These are phyloP conservation scores for Kodamaea restingae DNA, from an alignment of 805 yeast genomes.

Conservation along the genomic window DNA sequence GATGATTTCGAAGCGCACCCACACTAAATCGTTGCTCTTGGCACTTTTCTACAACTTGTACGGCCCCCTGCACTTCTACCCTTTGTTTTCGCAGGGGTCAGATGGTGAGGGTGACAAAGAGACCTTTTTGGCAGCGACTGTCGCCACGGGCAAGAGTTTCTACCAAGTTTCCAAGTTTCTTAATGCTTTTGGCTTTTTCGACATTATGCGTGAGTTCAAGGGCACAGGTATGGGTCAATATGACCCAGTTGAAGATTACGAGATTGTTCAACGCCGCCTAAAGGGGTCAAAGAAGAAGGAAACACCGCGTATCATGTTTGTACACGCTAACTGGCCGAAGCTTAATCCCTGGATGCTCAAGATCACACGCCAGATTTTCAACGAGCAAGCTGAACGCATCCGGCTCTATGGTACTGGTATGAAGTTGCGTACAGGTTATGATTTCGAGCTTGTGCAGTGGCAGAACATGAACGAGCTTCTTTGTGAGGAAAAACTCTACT, in stretches of 20 bases:
- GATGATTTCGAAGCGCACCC: constrained; percentile 38
- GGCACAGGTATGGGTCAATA: constrained; percentile 79
- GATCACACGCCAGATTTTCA: constrained; percentile 36
- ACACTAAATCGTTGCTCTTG: constrained; percentile 32
- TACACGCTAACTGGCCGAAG: constrained; percentile 67
- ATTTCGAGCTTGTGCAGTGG: constrained; percentile 60
- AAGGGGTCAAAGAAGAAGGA: constrained; percentile 10
- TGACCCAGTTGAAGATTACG: constrained; percentile 61
- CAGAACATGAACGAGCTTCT: constrained; percentile 49
- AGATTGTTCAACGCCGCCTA: constrained; percentile 10
- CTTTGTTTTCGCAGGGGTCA: constrained; percentile 41
- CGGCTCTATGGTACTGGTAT: constrained; percentile 58
- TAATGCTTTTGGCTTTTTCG: constrained; percentile 48
- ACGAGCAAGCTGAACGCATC: constrained; percentile 44
- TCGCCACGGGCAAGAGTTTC: constrained; percentile 42
- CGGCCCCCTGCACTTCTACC: constrained; percentile 41
- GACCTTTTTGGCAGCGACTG: constrained; percentile 68
- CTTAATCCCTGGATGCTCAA: constrained; percentile 57
- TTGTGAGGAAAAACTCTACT: constrained; percentile 46
- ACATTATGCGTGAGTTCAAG: constrained; percentile 36
- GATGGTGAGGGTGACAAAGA: constrained; percentile 83
- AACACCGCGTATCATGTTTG: constrained; percentile 41
- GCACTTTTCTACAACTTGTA: constrained; percentile 41
- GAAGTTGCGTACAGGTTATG: constrained; percentile 48
- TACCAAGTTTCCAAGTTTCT: constrained; percentile 54